Base-by-base conservation (phyloP, 2,329 filamentous ascomycete genomes). In the Madurella fahalii region DNA sequence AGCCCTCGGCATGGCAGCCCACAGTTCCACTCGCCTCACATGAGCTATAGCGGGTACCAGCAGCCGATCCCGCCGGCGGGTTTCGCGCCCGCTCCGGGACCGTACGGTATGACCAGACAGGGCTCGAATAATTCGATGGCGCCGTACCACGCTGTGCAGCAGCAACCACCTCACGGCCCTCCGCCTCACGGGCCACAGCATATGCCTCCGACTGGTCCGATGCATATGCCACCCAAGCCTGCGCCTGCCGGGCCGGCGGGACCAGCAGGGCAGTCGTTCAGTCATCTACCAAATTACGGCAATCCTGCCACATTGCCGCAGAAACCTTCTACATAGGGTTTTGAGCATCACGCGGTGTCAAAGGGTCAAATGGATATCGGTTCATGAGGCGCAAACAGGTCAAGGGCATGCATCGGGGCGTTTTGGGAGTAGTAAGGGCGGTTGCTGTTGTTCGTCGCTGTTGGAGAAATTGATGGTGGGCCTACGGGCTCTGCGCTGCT, bases 231-330 rank as follows among this genome's bases (percentile, higher is more conserved):
- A 11, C 75, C 68, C 60, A 79, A 80, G 63, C 70, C 76, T 25
- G 71, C 68, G 40, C 70, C 76, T 25, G 71, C 68, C 40, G 71
- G 73, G 30, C 70, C 74, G 16, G 73, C 74, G 52, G 73, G 71
- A 42, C 71, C 71, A 44, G 50, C 42, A 4, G 66, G 65, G 50
- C 78, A 78, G 62, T 66, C 74, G 5, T 83, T 77, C 62, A 76
- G 73, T 57, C 78, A 81, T 62, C 69, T 84, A 59, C 79, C 79
- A 42, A 76, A 73, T 54, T 84, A 83, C 61, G 81, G 81, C 60
- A 84, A 84, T 67, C 80, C 80, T 54, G 79, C 81, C 32, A 79
- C 78, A 32, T 67, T 84, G 65, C 81, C 81, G 56, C 81, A 83
- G 65, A 83, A 83, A 69, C 81, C 81, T 55, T 71, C 77, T 34